These are phyloP conservation scores for Kwoniella mangroviensis DNA, from an alignment of 768 basidiomycete genomes.

Conservation along the genomic window DNA sequence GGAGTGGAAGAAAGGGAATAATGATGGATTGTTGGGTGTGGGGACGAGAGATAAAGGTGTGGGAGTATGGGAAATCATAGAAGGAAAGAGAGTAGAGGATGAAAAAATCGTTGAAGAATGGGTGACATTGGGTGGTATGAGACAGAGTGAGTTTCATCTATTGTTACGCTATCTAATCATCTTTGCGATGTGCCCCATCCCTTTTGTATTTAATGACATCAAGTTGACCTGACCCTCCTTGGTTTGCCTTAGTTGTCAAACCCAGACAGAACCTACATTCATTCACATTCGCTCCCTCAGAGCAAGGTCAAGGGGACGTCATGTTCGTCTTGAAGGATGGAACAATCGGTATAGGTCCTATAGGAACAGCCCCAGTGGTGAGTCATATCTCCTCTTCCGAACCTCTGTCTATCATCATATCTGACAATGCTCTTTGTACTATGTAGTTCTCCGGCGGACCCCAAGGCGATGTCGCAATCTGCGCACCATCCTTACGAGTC, in stretches of 20 bases:
- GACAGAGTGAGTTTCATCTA: constrained; percentile 30
- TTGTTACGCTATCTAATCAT: background rate
- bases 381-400: background rate
- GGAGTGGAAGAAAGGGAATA: constrained; percentile 35
- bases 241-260: constrained; percentile 33
- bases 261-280: constrained; percentile 44
- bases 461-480: constrained; percentile 34
- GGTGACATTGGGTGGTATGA: constrained; percentile 38
- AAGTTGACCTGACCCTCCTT: background rate
- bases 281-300: constrained; percentile 39
- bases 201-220: no score
- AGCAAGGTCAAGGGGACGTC: constrained; percentile 29
- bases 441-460: constrained; percentile 29
- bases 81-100: constrained; percentile 30
- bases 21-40: constrained; percentile 37
- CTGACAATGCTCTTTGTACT: background rate
- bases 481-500: constrained; percentile 2
- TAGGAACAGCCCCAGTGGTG: constrained; percentile 34
- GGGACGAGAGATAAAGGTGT: constrained; percentile 53
- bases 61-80: constrained; percentile 47
- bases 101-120: constrained; percentile 34
- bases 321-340: constrained; percentile 52
- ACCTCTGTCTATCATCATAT: no score
- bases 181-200: no score
- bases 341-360: constrained; percentile 48